These are phyloP conservation scores for Pichia sp. DNA, from an alignment of 1,139 yeast species.

Conservation along the genomic window DNA sequence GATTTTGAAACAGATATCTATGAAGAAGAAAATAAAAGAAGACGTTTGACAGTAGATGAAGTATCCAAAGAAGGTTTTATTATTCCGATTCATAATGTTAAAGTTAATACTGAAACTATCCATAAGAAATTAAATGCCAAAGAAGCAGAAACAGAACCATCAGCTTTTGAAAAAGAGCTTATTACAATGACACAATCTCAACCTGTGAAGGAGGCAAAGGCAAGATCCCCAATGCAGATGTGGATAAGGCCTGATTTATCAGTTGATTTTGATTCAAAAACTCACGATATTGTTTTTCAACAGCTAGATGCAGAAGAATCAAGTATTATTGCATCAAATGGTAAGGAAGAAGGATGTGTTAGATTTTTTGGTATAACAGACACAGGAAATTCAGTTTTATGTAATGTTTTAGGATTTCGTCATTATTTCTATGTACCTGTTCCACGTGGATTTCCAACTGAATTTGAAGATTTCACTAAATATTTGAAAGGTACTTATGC, in stretches of 20 bases:
- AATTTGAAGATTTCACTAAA: slow-evolving; percentile 41
- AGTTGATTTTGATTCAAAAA: slow-evolving; percentile 39
- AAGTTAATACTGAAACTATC: slow-evolving; percentile 17
- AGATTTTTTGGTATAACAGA: slow-evolving; percentile 90
- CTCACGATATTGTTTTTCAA: slow-evolving; percentile 65
- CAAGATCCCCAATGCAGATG: slow-evolving; percentile 31
- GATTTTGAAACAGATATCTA: slow-evolving; percentile 8
- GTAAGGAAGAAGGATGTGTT: slow-evolving; percentile 53
- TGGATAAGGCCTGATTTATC: slow-evolving; percentile 60
- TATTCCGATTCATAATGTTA: slow-evolving; percentile 23
- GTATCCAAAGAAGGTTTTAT: slow-evolving; percentile 25
- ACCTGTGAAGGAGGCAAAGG: slow-evolving; percentile 25
- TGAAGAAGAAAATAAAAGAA: slow-evolving; percentile 11
- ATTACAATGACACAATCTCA: slow-evolving; percentile 44
- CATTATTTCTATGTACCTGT: slow-evolving; percentile 93
- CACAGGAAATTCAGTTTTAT: slow-evolving; percentile 80
- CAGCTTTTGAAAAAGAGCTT: slow-evolving; percentile 62
- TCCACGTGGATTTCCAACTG: slow-evolving; percentile 64
- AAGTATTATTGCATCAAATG: slow-evolving; percentile 24
- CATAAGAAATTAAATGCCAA: slow-evolving; percentile 28
- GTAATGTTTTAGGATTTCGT: slow-evolving; percentile 81
- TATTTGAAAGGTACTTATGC: slow-evolving; percentile 47
- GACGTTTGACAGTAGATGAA: slow-evolving; percentile 10
- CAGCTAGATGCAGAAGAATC: slow-evolving; percentile 95
- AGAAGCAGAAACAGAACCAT: slow-evolving; percentile 37